Conservation (phyloP, 2,329 filamentous ascomycete species). For the Scortechinia acanthostroma region DNA sequence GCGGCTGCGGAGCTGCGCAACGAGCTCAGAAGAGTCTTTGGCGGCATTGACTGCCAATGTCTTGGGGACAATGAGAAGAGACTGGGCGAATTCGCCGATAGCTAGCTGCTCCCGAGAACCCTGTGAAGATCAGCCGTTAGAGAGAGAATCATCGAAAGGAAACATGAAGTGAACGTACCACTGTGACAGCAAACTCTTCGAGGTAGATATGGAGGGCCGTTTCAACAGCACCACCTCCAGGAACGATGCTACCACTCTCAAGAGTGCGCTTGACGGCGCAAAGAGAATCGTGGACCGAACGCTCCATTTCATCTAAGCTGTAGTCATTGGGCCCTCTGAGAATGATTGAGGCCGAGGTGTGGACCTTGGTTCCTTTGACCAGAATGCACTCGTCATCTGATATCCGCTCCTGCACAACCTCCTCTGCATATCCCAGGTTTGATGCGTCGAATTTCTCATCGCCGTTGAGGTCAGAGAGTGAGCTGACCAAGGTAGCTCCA, state of each 20-base stretch:
- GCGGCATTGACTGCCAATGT: constrained; percentile 94
- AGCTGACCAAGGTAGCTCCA: constrained; percentile 85
- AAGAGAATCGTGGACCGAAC: constrained; percentile 91
- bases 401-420: constrained; percentile 96
- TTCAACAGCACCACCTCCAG: constrained; percentile 91
- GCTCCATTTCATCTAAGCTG: constrained; percentile 97
- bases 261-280: constrained; percentile 95
- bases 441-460: constrained; percentile 93
- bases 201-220: constrained; percentile 99
- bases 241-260: constrained; percentile 93
- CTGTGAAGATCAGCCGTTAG: constrained; percentile 24
- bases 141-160: constrained; percentile 2
- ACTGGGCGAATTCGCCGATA: constrained; percentile 93
- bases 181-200: constrained; percentile 95
- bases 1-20: constrained; percentile 86
- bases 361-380: constrained; percentile 88
- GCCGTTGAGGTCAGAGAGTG: constrained; percentile 90
- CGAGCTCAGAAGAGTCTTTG: constrained; percentile 90
- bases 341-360: constrained; percentile 91
- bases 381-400: constrained; percentile 98
- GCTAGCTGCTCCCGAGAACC: constrained; percentile 91
- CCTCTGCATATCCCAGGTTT: constrained; percentile 83
- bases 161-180: constrained; percentile 41
- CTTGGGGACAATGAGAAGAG: constrained; percentile 89
- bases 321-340: constrained; percentile 93